Conservation (phyloP, 495 filamentous ascomycete species). For the Hypoxylon cercidicola region DNA sequence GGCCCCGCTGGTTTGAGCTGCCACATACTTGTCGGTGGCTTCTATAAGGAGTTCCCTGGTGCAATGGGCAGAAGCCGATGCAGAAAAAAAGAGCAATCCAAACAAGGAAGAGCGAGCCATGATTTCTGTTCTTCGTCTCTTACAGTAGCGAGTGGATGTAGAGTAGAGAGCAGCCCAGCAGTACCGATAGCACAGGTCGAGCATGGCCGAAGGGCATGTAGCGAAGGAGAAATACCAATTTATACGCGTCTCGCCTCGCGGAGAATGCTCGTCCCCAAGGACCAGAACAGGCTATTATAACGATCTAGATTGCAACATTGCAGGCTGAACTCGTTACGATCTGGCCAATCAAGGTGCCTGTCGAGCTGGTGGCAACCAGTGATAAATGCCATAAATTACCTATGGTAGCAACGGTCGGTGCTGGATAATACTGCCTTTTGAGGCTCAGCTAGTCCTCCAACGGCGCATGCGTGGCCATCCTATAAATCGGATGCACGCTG, state of each 20-base stretch:
- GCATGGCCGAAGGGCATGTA: neutral
- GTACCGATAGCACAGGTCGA: neutral
- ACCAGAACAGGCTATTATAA: constrained; percentile 30
- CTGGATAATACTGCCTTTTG: constrained; percentile 9
- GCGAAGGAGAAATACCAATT: neutral
- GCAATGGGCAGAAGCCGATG: constrained; percentile 40
- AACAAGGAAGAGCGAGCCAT: constrained; percentile 18
- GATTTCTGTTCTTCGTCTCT: neutral
- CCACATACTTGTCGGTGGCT: constrained; percentile 45
- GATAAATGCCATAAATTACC: constrained; percentile 14
- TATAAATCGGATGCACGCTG: constrained; percentile 10
- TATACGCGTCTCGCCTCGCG: constrained; percentile 1
- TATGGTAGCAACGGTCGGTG: neutral
- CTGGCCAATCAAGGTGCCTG: neutral
- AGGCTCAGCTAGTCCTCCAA: constrained; percentile 13
- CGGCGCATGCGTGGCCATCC: constrained; percentile 9
- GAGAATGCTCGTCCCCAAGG: neutral
- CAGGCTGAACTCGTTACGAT: constrained; percentile 14
- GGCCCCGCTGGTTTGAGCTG: constrained; percentile 45
- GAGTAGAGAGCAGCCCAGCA: neutral
- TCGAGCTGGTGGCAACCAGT: neutral
- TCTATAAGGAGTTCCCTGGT: constrained; percentile 46
- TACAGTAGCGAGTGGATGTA: neutral
- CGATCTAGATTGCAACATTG: constrained; percentile 10
- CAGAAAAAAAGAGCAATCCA: constrained; percentile 28